Evolutionary conservation across 192 early-diverging fungal species (phyloP).

Genomic region (Backusella morwellensis): DNA sequence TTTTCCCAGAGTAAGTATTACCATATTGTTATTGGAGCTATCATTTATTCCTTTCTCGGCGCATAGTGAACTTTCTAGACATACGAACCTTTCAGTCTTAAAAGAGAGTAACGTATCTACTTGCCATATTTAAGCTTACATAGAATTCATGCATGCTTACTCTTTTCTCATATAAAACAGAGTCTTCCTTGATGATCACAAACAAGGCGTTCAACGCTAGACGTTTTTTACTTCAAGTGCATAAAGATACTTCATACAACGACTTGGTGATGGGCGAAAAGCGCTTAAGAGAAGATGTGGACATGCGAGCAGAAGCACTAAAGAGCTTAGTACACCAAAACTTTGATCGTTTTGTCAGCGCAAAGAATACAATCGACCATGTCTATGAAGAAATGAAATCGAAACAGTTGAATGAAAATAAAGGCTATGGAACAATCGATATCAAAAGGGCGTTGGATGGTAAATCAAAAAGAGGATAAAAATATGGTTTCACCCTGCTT

Average conservation of each 20-base stretch:
- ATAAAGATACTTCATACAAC: constrained; percentile 80
- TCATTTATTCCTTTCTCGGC: not conserved
- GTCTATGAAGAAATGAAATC: constrained; percentile 91
- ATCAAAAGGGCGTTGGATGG: constrained; percentile 69
- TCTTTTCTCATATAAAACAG: constrained; percentile 24
- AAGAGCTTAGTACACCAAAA: constrained; percentile 92
- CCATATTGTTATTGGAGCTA: not conserved
- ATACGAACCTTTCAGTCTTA: constrained; percentile 15
- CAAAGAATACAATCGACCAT: constrained; percentile 93
- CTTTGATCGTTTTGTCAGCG: constrained; percentile 95
- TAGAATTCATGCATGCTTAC: not conserved
- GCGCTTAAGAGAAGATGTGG: constrained; percentile 66
- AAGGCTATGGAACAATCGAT: constrained; percentile 78
- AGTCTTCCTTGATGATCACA: constrained; percentile 45
- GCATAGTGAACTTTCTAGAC: constrained; percentile 21
- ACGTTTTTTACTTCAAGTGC: constrained; percentile 78
- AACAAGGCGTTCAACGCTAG: constrained; percentile 59
- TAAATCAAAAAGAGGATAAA: constrained; percentile 11
- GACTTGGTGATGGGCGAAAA: constrained; percentile 80
- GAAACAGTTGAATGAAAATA: constrained; percentile 74
- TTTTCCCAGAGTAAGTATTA: constrained; percentile 20
- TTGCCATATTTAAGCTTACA: not conserved
- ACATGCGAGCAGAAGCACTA: constrained; percentile 81
- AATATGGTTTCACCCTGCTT: not conserved
- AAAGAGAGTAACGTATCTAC: constrained; percentile 27